These are phyloP conservation scores for Elaeis oleifera DNA, from an alignment of 202 grass and related monocot species.

Conservation along the genomic window DNA sequence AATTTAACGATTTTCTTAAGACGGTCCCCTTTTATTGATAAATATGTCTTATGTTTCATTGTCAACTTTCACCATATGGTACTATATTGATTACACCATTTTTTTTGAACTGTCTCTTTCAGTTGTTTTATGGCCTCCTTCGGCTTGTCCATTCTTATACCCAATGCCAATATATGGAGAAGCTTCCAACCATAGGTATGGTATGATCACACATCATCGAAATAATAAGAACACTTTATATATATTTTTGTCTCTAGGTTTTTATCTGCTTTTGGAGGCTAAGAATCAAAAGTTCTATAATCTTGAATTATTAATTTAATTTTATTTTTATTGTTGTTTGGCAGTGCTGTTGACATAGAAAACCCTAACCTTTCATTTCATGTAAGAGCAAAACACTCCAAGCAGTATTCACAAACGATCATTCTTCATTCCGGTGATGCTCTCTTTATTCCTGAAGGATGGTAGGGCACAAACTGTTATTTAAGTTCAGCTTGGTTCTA, in stretches of 20 bases:
- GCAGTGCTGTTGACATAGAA: slow-evolving; percentile 62
- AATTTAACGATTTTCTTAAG: too few species aligned
- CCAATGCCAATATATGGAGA: slow-evolving; percentile 95
- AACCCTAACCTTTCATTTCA: slow-evolving; percentile 62
- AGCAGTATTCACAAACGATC: slow-evolving; percentile 65
- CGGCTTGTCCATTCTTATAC: slow-evolving; percentile 63
- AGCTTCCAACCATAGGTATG: slow-evolving; percentile 96
- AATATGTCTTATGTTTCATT: too few species aligned
- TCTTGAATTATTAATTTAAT: slow-evolving; percentile 8
- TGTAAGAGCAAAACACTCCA: slow-evolving; percentile 57
- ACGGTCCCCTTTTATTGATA: too few species aligned
- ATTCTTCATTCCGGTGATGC: slow-evolving; percentile 58
- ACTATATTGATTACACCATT: too few species aligned
- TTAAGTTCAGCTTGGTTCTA: slow-evolving; percentile 2
- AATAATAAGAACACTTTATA: too few species aligned
- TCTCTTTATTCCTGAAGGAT: slow-evolving; percentile 99
- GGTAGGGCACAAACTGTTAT: slow-evolving; percentile 36
- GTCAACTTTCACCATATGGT: too few species aligned
- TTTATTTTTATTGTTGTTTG: slow-evolving; percentile 14
- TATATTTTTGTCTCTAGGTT: background rate
- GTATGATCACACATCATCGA: background rate
- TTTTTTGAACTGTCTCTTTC: slow-evolving; percentile 15
- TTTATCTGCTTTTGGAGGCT: slow-evolving; percentile 15
- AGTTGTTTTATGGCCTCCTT: slow-evolving; percentile 88
- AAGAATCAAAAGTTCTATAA: slow-evolving; percentile 3